phyloP scores from a whole-genome alignment of 139 green algal genomes.

The Chlorella sp. region DNA sequence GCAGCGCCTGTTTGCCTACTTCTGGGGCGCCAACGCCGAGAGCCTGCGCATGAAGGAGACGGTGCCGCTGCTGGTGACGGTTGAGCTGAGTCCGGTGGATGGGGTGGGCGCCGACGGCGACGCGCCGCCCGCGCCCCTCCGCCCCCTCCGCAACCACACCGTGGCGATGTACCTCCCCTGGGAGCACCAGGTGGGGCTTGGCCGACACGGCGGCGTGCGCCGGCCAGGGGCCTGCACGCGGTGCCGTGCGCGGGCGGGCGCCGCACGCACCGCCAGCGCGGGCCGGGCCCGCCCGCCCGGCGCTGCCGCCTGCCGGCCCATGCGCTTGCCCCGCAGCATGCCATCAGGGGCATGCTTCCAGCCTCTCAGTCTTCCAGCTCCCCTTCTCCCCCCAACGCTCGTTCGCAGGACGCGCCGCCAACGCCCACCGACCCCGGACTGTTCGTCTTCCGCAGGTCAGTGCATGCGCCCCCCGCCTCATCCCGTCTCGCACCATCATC shows the following conservation, averaged over 20 bases:
- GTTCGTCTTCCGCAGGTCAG: conserved; percentile 14
- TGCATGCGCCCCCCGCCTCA: too few relatives aligned
- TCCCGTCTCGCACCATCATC: too few relatives aligned
- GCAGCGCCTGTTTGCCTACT: conserved; percentile 10
- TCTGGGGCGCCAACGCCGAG: conserved; percentile 18
- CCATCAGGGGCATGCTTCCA: background rate
- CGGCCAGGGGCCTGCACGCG: too few relatives aligned
- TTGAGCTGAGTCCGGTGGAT: background rate
- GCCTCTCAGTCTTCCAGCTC: background rate
- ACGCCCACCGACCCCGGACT: background rate
- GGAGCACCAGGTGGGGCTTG: conserved; percentile 3
- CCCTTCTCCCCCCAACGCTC: background rate
- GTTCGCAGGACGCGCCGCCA: background rate
- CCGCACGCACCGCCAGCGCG: background rate
- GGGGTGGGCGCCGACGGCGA: background rate
- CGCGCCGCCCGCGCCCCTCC: background rate
- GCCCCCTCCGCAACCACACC: background rate
- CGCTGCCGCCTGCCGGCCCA: background rate
- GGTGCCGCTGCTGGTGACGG: conserved; percentile 5
- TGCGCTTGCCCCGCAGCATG: background rate
- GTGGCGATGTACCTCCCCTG: conserved; percentile 14
- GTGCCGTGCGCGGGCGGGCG: too few relatives aligned
- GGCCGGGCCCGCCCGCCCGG: background rate
- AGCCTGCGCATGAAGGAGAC: conserved; percentile 20
- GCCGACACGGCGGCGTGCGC: too few relatives aligned